Evolutionary conservation across 306 rosid species (phyloP), one percentile per base, ranked within the genome.

Genomic region (Pachyrhizus erosus): DNA sequence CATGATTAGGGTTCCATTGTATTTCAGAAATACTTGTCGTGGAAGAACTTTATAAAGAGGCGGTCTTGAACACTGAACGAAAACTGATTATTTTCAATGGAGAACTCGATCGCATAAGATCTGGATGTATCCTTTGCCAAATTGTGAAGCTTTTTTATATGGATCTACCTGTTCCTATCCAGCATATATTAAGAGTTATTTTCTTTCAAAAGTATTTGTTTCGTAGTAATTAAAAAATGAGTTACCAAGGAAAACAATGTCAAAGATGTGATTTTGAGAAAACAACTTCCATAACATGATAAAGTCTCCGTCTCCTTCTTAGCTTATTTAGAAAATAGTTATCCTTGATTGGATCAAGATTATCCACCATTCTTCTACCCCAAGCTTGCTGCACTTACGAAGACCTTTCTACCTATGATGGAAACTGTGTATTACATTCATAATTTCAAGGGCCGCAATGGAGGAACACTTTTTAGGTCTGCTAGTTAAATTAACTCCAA

Each of bases 81-180:
- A 95, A 91, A 71, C 87, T 95, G 67, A 92, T 93, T 55, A 88
- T 95, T 83, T 95, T 95, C 83, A 95, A 95, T 6, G 99, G 99
- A 75, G 99, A 95, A 84, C 93, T 95, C 42, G 98, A 93, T 70
- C 97, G 98, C 2, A 95, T 95, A 84, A 90, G 99, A 89, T 95
- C 99, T 31, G 99, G 99, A 23, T 95, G 99, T 95, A 91, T 95
- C 99, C 96, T 95, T 86, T 79, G n/a, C 73, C 75, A 73, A 55
- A 65, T 66, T 82, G 11, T 43, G 14, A 21, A 62, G 9, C 17
- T 67, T n/a, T 77, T 75, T 77, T 1, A 62, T 39, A 29, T 74
- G 70, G n/a, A 24, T 68, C 55, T 1, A 55, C 26, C 21, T 17
- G 42, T 18, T 81, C 58, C 39, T 43, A 64, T 62, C 17, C 67